Conservation (phyloP, 768 basidiomycete species). For the Kockovaella imperatae region DNA sequence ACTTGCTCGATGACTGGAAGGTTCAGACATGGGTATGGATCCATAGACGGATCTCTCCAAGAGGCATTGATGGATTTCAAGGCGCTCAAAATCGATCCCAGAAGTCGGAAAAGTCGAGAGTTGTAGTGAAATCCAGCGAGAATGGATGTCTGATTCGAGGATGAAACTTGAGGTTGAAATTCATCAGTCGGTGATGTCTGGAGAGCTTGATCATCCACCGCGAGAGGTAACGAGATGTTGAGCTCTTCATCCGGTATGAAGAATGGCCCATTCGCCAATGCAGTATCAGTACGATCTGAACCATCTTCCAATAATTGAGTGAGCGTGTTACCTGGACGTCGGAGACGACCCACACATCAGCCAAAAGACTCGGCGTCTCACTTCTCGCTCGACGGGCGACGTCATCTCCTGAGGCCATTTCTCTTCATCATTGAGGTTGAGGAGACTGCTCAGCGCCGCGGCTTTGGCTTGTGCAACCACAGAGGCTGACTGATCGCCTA, state of each 20-base stretch:
- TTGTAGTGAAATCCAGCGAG: conserved; percentile 24
- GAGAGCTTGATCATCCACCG: conserved; percentile 21
- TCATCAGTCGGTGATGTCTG: conserved; percentile 19
- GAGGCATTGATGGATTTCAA: conserved; percentile 1
- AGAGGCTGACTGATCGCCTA: conserved; percentile 15
- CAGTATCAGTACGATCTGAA: conserved; percentile 24
- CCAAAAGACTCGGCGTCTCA: conserved; percentile 27
- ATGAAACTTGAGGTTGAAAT: conserved; percentile 20
- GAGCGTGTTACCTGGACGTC: not conserved
- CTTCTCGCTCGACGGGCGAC: conserved; percentile 18
- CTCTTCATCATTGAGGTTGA: conserved; percentile 24
- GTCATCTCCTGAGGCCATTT: conserved; percentile 3
- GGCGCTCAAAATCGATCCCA: conserved; percentile 11
- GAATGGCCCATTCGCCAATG: conserved; percentile 16
- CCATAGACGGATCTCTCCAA: not conserved
- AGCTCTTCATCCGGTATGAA: conserved; percentile 21
- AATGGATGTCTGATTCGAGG: conserved; percentile 11
- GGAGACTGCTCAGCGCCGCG: conserved; percentile 12
- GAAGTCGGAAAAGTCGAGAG: conserved; percentile 16
- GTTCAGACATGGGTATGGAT: conserved; percentile 4
- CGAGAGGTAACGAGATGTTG: conserved; percentile 13
- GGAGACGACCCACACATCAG: conserved; percentile 16
- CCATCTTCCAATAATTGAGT: conserved; percentile 14
- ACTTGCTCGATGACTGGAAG: not conserved
- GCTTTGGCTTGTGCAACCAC: conserved; percentile 22